These are phyloP conservation scores for Gracilaria domingensis DNA, from an alignment of 23 red algal genomes.

Conservation along the genomic window DNA sequence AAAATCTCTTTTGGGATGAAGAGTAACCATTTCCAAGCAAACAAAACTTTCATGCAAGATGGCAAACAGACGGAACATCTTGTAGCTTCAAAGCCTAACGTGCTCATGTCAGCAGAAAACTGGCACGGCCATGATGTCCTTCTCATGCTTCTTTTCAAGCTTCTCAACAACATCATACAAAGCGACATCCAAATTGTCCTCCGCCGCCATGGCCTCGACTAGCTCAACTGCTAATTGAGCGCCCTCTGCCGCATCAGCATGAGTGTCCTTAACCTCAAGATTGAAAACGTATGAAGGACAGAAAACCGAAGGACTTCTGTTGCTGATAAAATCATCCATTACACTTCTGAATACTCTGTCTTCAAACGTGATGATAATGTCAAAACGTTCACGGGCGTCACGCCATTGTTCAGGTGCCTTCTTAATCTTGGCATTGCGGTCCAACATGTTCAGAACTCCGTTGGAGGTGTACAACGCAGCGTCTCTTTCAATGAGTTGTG, in stretches of 20 bases:
- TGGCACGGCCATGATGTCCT: slow-evolving; percentile 65
- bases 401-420: slow-evolving; percentile 84
- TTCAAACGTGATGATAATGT: slow-evolving; percentile 89
- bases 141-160: slow-evolving; percentile 64
- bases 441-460: slow-evolving; percentile 86
- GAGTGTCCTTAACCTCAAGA: slow-evolving; percentile 86
- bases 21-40: background rate
- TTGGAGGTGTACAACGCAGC: slow-evolving; percentile 67
- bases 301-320: slow-evolving; percentile 72
- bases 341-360: slow-evolving; percentile 86
- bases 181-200: slow-evolving; percentile 50
- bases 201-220: slow-evolving; percentile 69
- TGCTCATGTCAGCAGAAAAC: slow-evolving; percentile 60
- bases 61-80: background rate
- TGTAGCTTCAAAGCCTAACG: background rate
- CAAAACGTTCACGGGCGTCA: slow-evolving; percentile 69
- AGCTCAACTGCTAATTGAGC: slow-evolving; percentile 76
- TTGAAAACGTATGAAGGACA: slow-evolving; percentile 79
- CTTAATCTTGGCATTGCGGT: slow-evolving; percentile 84
- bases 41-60: background rate
- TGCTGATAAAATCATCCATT: slow-evolving; percentile 81
- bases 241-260: slow-evolving; percentile 73
- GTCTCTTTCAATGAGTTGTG: slow-evolving; percentile 65
- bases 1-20: background rate
- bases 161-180: slow-evolving; percentile 64